phyloP scores from a whole-genome alignment of 306 rosid species.

The Casuarina cunninghamiana region DNA sequence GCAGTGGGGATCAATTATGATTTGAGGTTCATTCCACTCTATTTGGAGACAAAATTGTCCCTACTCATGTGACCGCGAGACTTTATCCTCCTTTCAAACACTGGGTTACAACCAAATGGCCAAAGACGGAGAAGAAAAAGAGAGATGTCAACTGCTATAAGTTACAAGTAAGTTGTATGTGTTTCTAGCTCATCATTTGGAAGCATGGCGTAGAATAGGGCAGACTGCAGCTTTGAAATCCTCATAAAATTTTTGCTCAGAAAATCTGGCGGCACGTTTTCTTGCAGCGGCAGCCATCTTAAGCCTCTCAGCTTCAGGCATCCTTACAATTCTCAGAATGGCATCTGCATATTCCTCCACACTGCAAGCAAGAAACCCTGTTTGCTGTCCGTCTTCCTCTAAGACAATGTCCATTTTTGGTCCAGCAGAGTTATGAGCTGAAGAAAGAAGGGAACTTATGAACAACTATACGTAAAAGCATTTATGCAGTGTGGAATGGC shows the following conservation, averaged over 20 bases:
- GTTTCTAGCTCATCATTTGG: conserved; percentile 31
- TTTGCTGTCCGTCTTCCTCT: conserved; percentile 72
- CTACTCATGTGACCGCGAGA: background rate
- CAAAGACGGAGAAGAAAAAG: background rate
- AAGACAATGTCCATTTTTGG: conserved; percentile 95
- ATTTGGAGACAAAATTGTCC: no score
- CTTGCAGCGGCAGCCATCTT: conserved; percentile 86
- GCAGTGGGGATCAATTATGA: no score
- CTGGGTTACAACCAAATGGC: background rate
- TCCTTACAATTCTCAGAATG: conserved; percentile 52
- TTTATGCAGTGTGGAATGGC: background rate
- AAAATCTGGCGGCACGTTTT: conserved; percentile 72
- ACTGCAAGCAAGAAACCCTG: conserved; percentile 80
- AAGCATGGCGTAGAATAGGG: conserved; percentile 44
- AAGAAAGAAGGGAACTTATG: conserved; percentile 17
- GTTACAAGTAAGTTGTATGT: conserved; percentile 5
- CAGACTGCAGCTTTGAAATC: conserved; percentile 72
- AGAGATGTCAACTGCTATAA: conserved; percentile 10
- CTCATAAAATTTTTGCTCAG: conserved; percentile 80
- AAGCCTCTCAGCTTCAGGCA: conserved; percentile 66
- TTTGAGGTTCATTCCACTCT: no score
- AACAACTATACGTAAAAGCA: conserved; percentile 8
- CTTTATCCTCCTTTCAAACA: background rate
- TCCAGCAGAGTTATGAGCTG: conserved; percentile 98
- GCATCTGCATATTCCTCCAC: conserved; percentile 84